These are phyloP conservation scores for Polygonum aviculare DNA, from an alignment of 148 eudicot species.

Conservation along the genomic window DNA sequence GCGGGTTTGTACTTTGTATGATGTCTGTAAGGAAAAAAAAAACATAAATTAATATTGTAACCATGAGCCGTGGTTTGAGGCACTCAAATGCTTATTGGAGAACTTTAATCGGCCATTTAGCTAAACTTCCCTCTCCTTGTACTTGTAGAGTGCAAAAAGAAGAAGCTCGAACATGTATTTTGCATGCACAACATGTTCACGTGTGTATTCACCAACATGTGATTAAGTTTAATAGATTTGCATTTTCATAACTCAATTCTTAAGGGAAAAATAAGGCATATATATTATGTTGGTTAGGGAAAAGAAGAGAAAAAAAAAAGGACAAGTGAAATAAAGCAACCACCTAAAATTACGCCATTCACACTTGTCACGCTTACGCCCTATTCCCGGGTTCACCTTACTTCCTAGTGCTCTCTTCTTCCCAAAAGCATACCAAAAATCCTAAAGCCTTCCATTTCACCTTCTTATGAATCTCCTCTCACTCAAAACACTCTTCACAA, in stretches of 20 bases:
- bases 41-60: not conserved
- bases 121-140: not conserved
- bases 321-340: slow-evolving; percentile 5
- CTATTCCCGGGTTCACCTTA: not conserved
- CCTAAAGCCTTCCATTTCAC: not conserved
- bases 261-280: not conserved
- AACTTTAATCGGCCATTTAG: not conserved
- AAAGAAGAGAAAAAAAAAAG: too few species aligned
- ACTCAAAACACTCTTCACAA: not conserved
- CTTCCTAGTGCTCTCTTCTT: not conserved
- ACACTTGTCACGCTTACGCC: slow-evolving; percentile 8
- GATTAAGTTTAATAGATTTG: not conserved
- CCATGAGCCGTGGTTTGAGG: not conserved
- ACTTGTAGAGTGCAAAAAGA: not conserved
- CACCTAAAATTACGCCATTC: slow-evolving; percentile 6
- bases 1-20: not conserved
- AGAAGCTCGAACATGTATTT: too few species aligned
- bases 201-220: not conserved
- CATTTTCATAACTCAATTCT: too few species aligned
- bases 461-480: not conserved
- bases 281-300: not conserved
- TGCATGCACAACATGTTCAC: not conserved
- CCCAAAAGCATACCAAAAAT: not conserved
- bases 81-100: not conserved
- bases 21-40: not conserved